A percentile compares a stretch with the other conserved stretches of the same genome.
phyloP scores from a whole-genome alignment of 805 yeast genomes.

The Candida bentonensis region DNA sequence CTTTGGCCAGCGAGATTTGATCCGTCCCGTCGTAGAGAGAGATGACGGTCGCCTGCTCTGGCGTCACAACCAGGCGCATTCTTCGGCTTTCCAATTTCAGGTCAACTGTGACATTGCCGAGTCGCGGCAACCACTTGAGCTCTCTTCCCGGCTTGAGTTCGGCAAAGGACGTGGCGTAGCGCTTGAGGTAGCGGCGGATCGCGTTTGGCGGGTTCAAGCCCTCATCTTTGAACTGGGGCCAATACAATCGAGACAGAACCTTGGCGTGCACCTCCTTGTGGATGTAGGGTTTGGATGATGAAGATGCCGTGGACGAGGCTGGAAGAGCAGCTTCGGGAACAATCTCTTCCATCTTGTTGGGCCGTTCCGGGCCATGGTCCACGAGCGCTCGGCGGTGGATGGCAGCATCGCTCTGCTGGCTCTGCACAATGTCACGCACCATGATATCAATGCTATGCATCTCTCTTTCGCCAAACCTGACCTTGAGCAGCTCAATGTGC shows the following conservation, averaged over 20 bases:
- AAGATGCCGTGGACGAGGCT: neutral
- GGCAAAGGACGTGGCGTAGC: conserved; percentile 32
- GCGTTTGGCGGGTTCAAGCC: conserved; percentile 35
- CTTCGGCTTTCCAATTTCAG: conserved; percentile 38
- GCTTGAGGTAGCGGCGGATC: conserved; percentile 24
- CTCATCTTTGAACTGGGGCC: conserved; percentile 49
- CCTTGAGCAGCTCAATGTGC: conserved; percentile 40
- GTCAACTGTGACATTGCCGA: conserved; percentile 50
- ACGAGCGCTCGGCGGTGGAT: conserved; percentile 22
- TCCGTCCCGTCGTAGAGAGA: conserved; percentile 27
- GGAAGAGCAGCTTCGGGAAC: neutral
- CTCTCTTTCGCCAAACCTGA: conserved; percentile 51
- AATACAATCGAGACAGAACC: conserved; percentile 61
- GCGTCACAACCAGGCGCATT: conserved; percentile 36
- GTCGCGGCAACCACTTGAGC: conserved; percentile 39
- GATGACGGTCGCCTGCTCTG: conserved; percentile 58
- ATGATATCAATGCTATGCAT: conserved; percentile 67
- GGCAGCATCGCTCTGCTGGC: conserved; percentile 31
- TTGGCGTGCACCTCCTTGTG: conserved; percentile 32
- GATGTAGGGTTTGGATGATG: conserved; percentile 2
- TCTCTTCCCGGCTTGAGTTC: conserved; percentile 40
- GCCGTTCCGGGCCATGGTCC: neutral
- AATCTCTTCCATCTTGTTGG: neutral
- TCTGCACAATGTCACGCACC: conserved; percentile 56
- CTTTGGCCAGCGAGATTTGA: conserved; percentile 21